Conservation (phyloP, 768 basidiomycete species). For the Podaxis sp. region DNA sequence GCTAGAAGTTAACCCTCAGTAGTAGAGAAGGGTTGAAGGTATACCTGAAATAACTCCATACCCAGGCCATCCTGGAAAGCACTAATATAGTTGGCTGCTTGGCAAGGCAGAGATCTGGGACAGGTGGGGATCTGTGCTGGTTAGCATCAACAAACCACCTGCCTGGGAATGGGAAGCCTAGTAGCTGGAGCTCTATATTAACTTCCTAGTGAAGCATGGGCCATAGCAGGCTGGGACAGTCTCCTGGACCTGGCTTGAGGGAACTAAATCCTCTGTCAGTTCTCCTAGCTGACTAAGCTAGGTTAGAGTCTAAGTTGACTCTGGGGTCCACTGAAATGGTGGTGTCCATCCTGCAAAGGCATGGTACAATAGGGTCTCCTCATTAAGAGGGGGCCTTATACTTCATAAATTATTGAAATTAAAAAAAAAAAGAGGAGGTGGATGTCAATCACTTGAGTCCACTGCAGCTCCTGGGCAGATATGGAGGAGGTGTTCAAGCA, state of each 20-base stretch:
- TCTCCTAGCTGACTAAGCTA: not conserved
- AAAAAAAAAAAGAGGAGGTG: too few relatives aligned
- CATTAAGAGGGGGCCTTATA: too few relatives aligned
- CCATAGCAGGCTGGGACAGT: conserved; percentile 2
- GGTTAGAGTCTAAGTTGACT: conserved; percentile 2
- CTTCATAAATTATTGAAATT: too few relatives aligned
- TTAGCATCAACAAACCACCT: conserved; percentile 11
- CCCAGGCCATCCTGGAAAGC: too few relatives aligned
- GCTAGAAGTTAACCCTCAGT: too few relatives aligned
- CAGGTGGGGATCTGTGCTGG: conserved; percentile 17
- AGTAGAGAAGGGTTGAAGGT: too few relatives aligned
- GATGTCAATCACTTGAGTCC: too few relatives aligned
- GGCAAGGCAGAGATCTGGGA: conserved; percentile 17
- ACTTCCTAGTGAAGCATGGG: not conserved
- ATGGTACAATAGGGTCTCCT: too few relatives aligned
- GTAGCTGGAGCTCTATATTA: conserved; percentile 5
- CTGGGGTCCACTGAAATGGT: not conserved
- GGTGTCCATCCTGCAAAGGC: too few relatives aligned
- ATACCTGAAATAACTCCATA: too few relatives aligned
- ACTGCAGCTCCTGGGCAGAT: too few relatives aligned
- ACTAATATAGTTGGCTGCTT: not conserved
- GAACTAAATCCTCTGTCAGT: conserved; percentile 7
- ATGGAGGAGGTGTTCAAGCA: too few relatives aligned
- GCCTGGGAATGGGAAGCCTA: conserved; percentile 14
- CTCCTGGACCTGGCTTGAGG: conserved; percentile 4